A percentile compares a stretch with the other conserved stretches of the same genome.
Evolutionary conservation across 2,329 filamentous ascomycete genomes (phyloP).

Genomic region (Phaeosphaeria sp.): DNA sequence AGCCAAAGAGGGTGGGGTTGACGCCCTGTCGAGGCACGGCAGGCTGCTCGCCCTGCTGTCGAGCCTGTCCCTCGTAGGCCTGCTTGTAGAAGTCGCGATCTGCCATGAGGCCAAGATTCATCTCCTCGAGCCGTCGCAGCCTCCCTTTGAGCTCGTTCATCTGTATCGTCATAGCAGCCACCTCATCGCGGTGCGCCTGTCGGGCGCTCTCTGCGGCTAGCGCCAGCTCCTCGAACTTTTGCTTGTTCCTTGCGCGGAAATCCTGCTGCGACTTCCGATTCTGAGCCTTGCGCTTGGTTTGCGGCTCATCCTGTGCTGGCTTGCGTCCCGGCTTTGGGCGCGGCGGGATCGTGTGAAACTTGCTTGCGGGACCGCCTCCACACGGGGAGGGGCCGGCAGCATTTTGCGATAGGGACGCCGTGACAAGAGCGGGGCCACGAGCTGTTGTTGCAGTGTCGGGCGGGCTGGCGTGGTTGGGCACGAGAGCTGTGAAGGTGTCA

Average conservation of each 20-base stretch:
- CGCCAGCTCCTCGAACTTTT: constrained; percentile 75
- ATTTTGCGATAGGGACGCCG: constrained; percentile 33
- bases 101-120: constrained; percentile 11
- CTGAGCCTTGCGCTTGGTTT: constrained; percentile 92
- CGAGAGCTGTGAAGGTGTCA: constrained; percentile 18
- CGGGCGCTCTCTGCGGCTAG: constrained; percentile 43
- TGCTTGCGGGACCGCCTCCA: constrained; percentile 49
- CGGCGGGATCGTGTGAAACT: constrained; percentile 47
- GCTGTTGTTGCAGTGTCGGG: constrained; percentile 9
- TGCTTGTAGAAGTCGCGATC: constrained; percentile 11
- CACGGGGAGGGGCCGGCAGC: constrained; percentile 33
- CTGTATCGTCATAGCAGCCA: constrained; percentile 22
- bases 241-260: constrained; percentile 85
- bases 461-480: constrained; percentile 12
- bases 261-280: constrained; percentile 90
- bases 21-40: background rate
- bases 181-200: constrained; percentile 18
- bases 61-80: background rate
- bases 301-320: constrained; percentile 89
- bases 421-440: constrained; percentile 19
- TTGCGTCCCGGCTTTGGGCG: constrained; percentile 78
- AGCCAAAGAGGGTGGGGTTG: background rate
- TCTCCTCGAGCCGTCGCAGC: constrained; percentile 11
- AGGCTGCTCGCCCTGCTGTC: background rate
- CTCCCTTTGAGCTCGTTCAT: constrained; percentile 6